Evolutionary conservation across 768 basidiomycete genomes (phyloP), one percentile per base, ranked within the genome.

Genomic region (Boletales sp.): DNA sequence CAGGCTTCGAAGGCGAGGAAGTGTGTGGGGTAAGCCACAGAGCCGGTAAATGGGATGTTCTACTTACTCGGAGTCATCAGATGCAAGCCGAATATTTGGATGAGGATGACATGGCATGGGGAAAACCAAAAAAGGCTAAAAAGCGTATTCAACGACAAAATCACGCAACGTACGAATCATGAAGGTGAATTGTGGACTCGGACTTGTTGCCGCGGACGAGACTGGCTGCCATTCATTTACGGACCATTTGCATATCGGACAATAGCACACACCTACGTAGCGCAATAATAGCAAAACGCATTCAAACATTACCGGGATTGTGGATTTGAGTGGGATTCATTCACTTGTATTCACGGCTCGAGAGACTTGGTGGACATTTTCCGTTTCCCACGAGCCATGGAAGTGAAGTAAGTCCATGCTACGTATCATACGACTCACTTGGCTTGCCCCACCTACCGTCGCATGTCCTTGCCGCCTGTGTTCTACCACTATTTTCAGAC

Each of bases 401-500:
- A 27, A 27, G 24, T 7, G 24, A 27, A 1, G 24, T 27, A 27
- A 5, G 3, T 3, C 1, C 24, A 27, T 27, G 24, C 24, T 27
- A 27, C 24, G 24, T 27, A 31, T 30, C n/a, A 5, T 39, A 14
- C 34, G 12, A 12, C 5, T 34, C 34, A 14, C 13, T 34, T 13
- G 15, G 7, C 17, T 34, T 47, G 36, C 27, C 31, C 27, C 24
- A 24, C 40, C 34, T 35, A 35, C 15, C 15, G 11, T n/a, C 39
- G 13, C 42, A 66, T 66, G 65, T 52, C 65, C 19, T 42, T 82
- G 30, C 78, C 83, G 18, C 86, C 91, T 10, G 73, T 94, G 45
- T 67, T 86, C 54, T 92, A 84, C 67, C 88, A 95, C 64, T 73
- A 81, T 62, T 94, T 95, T 69, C 72, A 68, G 31, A 71, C 68